A percentile compares a stretch with the other conserved stretches of the same genome.
Evolutionary conservation across 1,139 yeast genomes (phyloP).

Genomic region (Geotrichum aggregatum): DNA sequence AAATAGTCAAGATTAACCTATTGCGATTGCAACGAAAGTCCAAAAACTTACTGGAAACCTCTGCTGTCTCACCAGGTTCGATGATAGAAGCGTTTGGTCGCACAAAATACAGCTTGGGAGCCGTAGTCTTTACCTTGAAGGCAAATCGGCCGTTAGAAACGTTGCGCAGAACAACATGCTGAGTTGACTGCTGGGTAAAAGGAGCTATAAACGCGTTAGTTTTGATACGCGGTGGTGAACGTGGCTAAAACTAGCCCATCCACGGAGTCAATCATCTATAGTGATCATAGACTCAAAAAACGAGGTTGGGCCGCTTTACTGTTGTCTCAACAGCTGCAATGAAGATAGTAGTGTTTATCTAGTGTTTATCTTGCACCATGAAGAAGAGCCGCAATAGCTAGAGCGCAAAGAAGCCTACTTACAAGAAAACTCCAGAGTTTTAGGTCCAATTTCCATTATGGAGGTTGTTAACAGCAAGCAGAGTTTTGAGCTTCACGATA

Average conservation of each 20-base stretch:
- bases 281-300: too few species aligned
- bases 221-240: neutral
- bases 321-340: too few species aligned
- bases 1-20: neutral
- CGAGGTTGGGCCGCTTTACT: too few species aligned
- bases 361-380: too few species aligned
- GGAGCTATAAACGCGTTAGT: conserved; percentile 40
- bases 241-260: too few species aligned
- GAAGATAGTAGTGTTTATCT: too few species aligned
- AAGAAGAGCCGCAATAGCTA: too few species aligned
- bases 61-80: conserved; percentile 65
- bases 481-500: neutral
- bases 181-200: conserved; percentile 68
- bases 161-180: conserved; percentile 65
- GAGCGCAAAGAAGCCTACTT: conserved; percentile 45
- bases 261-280: too few species aligned
- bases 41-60: conserved; percentile 53
- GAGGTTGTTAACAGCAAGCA: conserved; percentile 1
- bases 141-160: conserved; percentile 60
- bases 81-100: conserved; percentile 89
- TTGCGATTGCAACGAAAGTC: too few species aligned
- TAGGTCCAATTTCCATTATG: conserved; percentile 59
- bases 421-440: conserved; percentile 67
- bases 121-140: conserved; percentile 96
- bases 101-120: conserved; percentile 93